A percentile compares a stretch with the other conserved stretches of the same genome.
phyloP scores from a whole-genome alignment of 139 green algal species.

The Tetraselmis chui region DNA sequence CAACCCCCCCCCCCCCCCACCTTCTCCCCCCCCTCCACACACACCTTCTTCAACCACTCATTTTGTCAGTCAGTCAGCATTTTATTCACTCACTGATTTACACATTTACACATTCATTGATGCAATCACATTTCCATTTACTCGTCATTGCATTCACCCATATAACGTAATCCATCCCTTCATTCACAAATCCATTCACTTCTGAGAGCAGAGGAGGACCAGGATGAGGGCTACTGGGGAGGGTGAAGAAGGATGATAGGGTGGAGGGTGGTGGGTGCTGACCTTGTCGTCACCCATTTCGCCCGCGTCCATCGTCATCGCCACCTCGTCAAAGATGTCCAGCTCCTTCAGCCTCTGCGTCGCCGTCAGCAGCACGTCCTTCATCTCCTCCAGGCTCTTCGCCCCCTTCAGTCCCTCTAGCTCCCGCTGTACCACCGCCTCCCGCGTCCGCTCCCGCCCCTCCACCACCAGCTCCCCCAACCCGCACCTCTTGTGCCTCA shows the following conservation, averaged over 20 bases:
- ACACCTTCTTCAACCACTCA: no score
- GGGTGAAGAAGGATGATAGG: neutral
- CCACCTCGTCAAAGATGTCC: conserved; percentile 50
- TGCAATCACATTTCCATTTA: no score
- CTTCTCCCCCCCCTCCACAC: no score
- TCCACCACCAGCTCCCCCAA: conserved; percentile 12
- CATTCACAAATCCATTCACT: no score
- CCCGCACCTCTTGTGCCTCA: conserved; percentile 10
- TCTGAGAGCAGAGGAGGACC: no score
- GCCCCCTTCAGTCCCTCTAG: conserved; percentile 36
- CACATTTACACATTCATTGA: no score
- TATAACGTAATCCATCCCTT: no score
- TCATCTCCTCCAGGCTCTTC: conserved; percentile 57
- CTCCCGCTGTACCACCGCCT: conserved; percentile 29
- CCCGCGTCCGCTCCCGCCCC: conserved; percentile 23
- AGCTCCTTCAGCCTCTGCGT: conserved; percentile 46
- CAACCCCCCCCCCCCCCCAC: no score
- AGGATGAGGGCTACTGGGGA: no score
- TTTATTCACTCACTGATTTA: no score
- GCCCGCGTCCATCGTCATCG: conserved; percentile 45
- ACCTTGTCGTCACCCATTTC: conserved; percentile 26
- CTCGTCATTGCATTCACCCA: no score
- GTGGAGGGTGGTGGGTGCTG: neutral
- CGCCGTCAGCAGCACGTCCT: conserved; percentile 41
- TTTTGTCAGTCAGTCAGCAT: no score